Percentiles rank a stretch among this genome's conserved stretches.
Conservation (phyloP, 2,329 filamentous ascomycete species). For the Colletotrichum sp. region DNA sequence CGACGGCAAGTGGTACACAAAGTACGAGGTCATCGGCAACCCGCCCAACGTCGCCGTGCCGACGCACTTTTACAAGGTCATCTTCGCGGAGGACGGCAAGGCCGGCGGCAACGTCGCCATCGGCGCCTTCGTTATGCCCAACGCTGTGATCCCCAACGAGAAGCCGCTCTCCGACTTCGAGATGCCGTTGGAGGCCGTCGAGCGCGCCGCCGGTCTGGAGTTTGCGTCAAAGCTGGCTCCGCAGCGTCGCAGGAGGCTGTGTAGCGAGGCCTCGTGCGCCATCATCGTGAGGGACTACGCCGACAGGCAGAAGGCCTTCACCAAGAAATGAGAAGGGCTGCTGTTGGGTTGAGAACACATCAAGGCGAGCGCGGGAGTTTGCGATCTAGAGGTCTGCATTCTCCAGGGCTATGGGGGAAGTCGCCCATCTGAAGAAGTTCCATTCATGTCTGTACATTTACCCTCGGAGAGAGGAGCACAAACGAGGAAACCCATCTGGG, state of each 20-base stretch:
- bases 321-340: slow-evolving; percentile 33
- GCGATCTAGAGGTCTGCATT: neutral
- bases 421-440: neutral
- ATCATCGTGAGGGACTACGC: slow-evolving; percentile 83
- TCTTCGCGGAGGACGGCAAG: slow-evolving; percentile 87
- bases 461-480: neutral
- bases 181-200: slow-evolving; percentile 90
- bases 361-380: neutral
- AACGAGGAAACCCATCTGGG: neutral
- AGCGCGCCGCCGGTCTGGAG: slow-evolving; percentile 89
- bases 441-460: slow-evolving; percentile 16
- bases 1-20: slow-evolving; percentile 95
- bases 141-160: slow-evolving; percentile 84
- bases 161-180: slow-evolving; percentile 93
- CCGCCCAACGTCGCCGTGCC: slow-evolving; percentile 95
- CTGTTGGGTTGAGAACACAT: neutral
- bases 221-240: slow-evolving; percentile 82
- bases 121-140: slow-evolving; percentile 94
- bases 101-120: slow-evolving; percentile 78
- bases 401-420: neutral
- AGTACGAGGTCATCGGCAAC: slow-evolving; percentile 92
- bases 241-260: slow-evolving; percentile 77
- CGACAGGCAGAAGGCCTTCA: slow-evolving; percentile 64
- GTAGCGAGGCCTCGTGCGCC: slow-evolving; percentile 84
- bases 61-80: slow-evolving; percentile 99